Evolutionary conservation across 164 flowering plant genomes (phyloP).

Genomic region (Berberis vulgaris): DNA sequence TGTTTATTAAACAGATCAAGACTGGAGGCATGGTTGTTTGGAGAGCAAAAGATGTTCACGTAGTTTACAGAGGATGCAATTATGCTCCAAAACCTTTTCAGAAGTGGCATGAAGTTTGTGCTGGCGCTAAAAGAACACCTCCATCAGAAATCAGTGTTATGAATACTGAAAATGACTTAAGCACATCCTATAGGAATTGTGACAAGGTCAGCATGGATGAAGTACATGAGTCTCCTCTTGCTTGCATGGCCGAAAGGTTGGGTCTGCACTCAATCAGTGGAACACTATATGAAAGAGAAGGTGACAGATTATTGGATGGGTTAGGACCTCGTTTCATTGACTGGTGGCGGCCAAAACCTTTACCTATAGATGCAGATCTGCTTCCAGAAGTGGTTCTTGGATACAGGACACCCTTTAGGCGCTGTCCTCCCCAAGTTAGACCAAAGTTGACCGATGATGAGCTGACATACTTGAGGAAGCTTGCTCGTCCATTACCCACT

Average conservation of each 20-base stretch:
- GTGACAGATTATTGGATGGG: slow-evolving; percentile 84
- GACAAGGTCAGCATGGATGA: not conserved
- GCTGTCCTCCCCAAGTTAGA: slow-evolving; percentile 43
- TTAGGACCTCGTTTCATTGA: slow-evolving; percentile 90
- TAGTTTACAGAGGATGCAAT: slow-evolving; percentile 62
- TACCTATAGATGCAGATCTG: slow-evolving; percentile 93
- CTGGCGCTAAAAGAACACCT: slow-evolving; percentile 11
- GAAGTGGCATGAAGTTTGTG: slow-evolving; percentile 9
- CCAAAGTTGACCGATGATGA: slow-evolving; percentile 60
- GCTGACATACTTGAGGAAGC: slow-evolving; percentile 74
- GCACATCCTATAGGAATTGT: not conserved
- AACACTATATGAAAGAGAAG: slow-evolving; percentile 77
- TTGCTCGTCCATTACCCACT: slow-evolving; percentile 70
- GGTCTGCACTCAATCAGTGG: slow-evolving; percentile 19
- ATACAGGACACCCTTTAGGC: slow-evolving; percentile 63
- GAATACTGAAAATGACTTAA: slow-evolving; percentile 12
- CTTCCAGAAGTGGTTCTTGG: slow-evolving; percentile 79
- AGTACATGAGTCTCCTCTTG: slow-evolving; percentile 13
- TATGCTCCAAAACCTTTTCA: slow-evolving; percentile 16
- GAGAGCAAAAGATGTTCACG: slow-evolving; percentile 59
- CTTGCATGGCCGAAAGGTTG: slow-evolving; percentile 9
- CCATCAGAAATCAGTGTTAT: slow-evolving; percentile 4
- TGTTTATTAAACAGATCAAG: slow-evolving; percentile 44
- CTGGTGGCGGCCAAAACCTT: slow-evolving; percentile 93
- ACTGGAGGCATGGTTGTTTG: slow-evolving; percentile 90